Evolutionary conservation across 225 moss, liverwort and hornwort genomes (phyloP), one percentile per base, ranked within the genome.

Genomic region (Polytrichum commune): DNA sequence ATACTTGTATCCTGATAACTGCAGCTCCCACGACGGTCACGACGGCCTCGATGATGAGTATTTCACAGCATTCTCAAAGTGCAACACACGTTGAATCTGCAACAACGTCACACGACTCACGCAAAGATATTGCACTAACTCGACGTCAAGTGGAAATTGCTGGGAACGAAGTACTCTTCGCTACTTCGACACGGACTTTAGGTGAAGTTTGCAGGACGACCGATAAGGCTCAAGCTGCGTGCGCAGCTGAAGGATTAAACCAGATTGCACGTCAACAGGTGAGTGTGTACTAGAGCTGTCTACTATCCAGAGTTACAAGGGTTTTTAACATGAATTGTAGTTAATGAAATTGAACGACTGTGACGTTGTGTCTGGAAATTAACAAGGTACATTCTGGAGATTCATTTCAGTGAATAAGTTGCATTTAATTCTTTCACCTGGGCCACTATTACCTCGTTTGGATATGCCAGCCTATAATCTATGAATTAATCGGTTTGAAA

Each of bases 191-290:
- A 25, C 75, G 70, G 68, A 75, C 70, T 29, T 29, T 70, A 18
- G 69, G 75, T 27, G 77, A 74, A 33, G 80, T 29, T 58, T 30
- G 53, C 62, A 77, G 80, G 70, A 80, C 80, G 27, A 80, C 64
- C 26, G 74, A 77, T 26, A 65, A 69, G 65, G 65, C 82, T 58
- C 74, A 62, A 19, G 66, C 66, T 28, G 74, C 65, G 28, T 46
- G 3, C 46, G 74, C 46, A 46, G 46, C 53, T 57, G 74, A 77
- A 67, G 67, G 16, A 16, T 46, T 67, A 63, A 71, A 10, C 26
- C 62, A 32, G 26, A 46, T 46, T 16, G 74, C 67, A 27, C 38
- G 64, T 33, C 66, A 81, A 63, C 73, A 70, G 81, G 81, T 72
- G 25, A 63, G 32, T 28, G 29, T 22, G 24, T n/a, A 16, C 46